phyloP scores from a whole-genome alignment of 257 asterid genomes.

The Solanum verrucosum region DNA sequence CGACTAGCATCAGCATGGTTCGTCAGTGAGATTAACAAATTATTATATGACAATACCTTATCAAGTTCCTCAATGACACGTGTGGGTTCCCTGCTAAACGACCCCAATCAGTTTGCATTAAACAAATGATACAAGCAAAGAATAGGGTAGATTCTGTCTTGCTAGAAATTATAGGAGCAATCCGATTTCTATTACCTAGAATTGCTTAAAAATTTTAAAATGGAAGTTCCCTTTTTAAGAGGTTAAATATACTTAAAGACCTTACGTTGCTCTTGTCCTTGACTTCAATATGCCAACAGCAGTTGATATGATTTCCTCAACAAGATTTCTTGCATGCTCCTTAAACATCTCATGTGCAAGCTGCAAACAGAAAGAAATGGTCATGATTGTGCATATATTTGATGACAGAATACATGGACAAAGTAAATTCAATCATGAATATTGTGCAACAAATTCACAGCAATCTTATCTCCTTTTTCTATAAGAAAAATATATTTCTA shows the following conservation, averaged over 20 bases:
- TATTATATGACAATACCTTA: conserved; percentile 63
- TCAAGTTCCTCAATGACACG: conserved; percentile 71
- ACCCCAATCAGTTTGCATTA: background rate
- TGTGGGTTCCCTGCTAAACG: conserved; percentile 32
- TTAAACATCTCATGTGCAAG: conserved; percentile 88
- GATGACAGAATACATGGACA: background rate
- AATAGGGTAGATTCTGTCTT: background rate
- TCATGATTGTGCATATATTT: background rate
- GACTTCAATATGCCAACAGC: conserved; percentile 69
- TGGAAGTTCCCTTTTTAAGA: background rate
- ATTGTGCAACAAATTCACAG: background rate
- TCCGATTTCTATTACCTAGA: background rate
- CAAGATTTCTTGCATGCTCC: conserved; percentile 84
- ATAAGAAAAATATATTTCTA: background rate
- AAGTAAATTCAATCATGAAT: background rate
- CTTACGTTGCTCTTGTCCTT: conserved; percentile 65
- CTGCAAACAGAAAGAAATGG: conserved; percentile 27
- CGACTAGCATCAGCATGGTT: conserved; percentile 71
- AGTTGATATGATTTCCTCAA: conserved; percentile 59
- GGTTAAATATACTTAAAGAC: background rate
- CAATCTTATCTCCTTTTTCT: background rate
- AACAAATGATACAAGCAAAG: background rate
- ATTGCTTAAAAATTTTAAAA: background rate
- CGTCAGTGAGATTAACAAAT: conserved; percentile 57
- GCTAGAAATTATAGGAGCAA: background rate